Base-by-base conservation (phyloP, 1,284 basidiomycete genomes). In the Mycena citricolor region DNA sequence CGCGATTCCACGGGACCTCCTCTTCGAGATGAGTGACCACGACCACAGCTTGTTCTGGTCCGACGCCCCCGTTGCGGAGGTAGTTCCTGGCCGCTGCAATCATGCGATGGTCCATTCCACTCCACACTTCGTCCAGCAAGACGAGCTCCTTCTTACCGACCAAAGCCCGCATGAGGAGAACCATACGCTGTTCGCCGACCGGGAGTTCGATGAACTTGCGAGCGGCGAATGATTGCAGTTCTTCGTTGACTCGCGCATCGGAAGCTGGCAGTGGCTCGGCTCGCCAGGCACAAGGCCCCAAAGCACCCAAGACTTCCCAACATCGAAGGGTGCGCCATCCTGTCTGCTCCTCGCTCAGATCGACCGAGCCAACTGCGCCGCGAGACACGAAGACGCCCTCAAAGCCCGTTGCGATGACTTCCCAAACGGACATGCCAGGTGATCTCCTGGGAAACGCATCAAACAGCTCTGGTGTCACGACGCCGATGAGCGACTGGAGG, bases 11-110 rank as follows among this genome's bases (percentile, higher is more conserved):
- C 2, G 86, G 86, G 16, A 93, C 82, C 64, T 97, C 93, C 31
- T 88, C 86, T 54, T 89, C 86, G 79, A 89, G 93, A 66, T 95
- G 93, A 25, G 83, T 90, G 31, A 97, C 80, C 3, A 91, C 83
- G 2, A 95, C 71, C 12, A 90, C 84, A 1, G 83, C 86, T 65
- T 94, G 90, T 23, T 77, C 68, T 19, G 64, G 54, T 12, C 71
- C 67, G 16, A 78, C 62, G 32, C 76, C 79, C 8, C 48, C 62
- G 5, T 68, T 66, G 25, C 77, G 67, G 22, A 97, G 61, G 57
- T 90, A 87, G 31, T 54, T 56, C 49, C 77, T 70, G 32, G 83
- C 86, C 32, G 74, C 76, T 11, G 63, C 65, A 35, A 94, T 78
- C 77, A 90, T 89, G 8, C 63, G 66, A 43, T 82, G 82, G 57